Evolutionary conservation across 768 basidiomycete species (phyloP).

Genomic region (Boletus tomentosulus): DNA sequence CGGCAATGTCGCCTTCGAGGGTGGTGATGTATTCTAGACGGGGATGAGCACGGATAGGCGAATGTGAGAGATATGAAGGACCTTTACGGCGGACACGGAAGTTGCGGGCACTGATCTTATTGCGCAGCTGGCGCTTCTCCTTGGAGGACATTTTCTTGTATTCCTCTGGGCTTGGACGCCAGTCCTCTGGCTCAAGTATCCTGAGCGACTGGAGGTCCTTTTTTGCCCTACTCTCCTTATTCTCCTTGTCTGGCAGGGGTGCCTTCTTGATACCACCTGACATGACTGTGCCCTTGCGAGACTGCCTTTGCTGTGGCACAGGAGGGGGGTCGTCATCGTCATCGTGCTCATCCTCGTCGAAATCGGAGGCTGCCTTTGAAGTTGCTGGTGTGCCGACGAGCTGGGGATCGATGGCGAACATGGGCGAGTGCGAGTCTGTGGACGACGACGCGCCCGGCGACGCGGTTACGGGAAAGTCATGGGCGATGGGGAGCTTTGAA

Average conservation of each 20-base stretch:
- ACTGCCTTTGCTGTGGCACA: conserved; percentile 43
- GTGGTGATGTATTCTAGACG: conserved; percentile 84
- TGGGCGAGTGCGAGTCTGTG: conserved; percentile 21
- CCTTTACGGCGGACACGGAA: conserved; percentile 95
- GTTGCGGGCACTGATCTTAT: conserved; percentile 95
- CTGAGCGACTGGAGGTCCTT: conserved; percentile 27
- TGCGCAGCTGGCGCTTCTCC: conserved; percentile 93
- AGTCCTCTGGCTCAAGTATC: conserved; percentile 54
- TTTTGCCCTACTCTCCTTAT: conserved; percentile 16
- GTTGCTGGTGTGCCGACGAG: conserved; percentile 64
- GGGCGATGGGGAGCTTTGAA: conserved; percentile 26
- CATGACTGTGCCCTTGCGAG: conserved; percentile 63
- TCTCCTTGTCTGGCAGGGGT: conserved; percentile 34
- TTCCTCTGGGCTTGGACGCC: conserved; percentile 86
- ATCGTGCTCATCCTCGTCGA: conserved; percentile 38
- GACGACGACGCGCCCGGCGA: conserved; percentile 20
- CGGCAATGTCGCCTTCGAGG: conserved; percentile 89
- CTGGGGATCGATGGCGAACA: conserved; percentile 67
- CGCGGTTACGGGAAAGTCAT: conserved; percentile 25
- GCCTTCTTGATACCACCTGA: conserved; percentile 74
- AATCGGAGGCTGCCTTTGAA: conserved; percentile 40
- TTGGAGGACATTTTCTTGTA: conserved; percentile 94
- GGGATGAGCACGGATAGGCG: not conserved
- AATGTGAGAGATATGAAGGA: conserved; percentile 24
- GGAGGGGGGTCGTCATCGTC: conserved; percentile 26